phyloP scores from a whole-genome alignment of 352 stramenopile species.

The Pythium folliculosum region DNA sequence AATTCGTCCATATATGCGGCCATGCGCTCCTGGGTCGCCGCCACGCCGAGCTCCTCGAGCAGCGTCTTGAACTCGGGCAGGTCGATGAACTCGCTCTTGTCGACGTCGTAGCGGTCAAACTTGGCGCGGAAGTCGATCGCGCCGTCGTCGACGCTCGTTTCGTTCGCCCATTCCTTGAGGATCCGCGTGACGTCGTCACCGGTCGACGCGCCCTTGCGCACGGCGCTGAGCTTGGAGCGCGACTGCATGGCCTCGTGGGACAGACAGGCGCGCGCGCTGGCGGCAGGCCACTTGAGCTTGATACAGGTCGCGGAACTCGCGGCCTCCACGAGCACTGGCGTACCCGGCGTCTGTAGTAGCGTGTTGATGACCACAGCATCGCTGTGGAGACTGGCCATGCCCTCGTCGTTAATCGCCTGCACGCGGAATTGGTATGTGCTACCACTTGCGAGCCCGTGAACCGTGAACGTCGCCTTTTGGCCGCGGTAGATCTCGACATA shows the following conservation, averaged over 20 bases:
- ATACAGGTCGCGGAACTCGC: constrained; percentile 28
- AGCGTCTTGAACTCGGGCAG: constrained; percentile 86
- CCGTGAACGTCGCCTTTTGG: constrained; percentile 59
- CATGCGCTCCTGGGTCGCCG: constrained; percentile 77
- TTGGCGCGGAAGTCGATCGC: constrained; percentile 71
- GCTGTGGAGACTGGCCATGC: constrained; percentile 67
- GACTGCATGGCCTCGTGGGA: constrained; percentile 53
- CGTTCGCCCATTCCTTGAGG: constrained; percentile 85
- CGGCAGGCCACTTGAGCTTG: constrained; percentile 55
- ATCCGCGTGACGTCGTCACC: constrained; percentile 69
- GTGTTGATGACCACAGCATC: constrained; percentile 83
- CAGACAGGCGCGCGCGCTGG: constrained; percentile 45
- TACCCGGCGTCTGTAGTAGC: constrained; percentile 65
- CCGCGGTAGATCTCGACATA: constrained; percentile 89
- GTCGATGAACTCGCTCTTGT: constrained; percentile 76
- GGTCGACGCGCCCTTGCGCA: constrained; percentile 36
- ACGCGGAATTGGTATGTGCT: constrained; percentile 91
- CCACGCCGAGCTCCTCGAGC: constrained; percentile 84
- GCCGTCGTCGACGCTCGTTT: constrained; percentile 74
- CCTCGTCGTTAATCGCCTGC: constrained; percentile 80
- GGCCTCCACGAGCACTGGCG: constrained; percentile 43
- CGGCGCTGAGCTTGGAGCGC: constrained; percentile 30
- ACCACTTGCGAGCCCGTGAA: constrained; percentile 79
- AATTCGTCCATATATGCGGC: constrained; percentile 84
- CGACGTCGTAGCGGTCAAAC: constrained; percentile 74